Evolutionary conservation across 1,284 basidiomycete genomes (phyloP), one percentile per base, ranked within the genome.

Genomic region (Sanghuangporus weigelae): DNA sequence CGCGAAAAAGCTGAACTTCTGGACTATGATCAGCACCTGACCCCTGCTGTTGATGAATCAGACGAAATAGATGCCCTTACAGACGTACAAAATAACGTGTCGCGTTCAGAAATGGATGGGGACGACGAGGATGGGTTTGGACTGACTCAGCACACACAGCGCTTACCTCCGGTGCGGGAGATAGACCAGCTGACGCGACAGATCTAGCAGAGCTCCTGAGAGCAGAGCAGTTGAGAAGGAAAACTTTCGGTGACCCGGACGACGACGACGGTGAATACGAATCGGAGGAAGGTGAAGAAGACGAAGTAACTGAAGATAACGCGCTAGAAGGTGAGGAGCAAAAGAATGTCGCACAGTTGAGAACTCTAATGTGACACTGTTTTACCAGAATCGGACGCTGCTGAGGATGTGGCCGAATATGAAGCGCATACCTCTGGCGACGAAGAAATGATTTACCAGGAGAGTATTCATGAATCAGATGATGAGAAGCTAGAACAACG

Each of bases 141-240:
- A 42, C 50, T 66, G 69, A 44, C 59, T 69, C 23, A 67, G 67
- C 60, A 62, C 8, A 54, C 51, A 21, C 26, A 62, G 51, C 53
- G 51, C 23, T 73, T 81, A 66, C 79, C 80, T 70, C 81, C 81
- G 21, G 76, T 82, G 48, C 71, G 73, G 7, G 73, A 74, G 46
- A 68, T 77, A 65, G 76, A 82, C 65, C 84, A 0, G 76, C 75
- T 11, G 80, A 84, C 62, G 83, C 82, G 7, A 59, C 84, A 61
- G 88, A 89, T 69, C 74, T 91, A 60, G 74, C 74, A 62, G 84
- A 85, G 50, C 91, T 91, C 63, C 67, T 90, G 68, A 82, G 86
- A 63, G 85, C 82, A 2, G 89, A 91, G 69, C 74, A 72, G 67
- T 71, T 67, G 65, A 75, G 83, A 61, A 81, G 76, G 68, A 82